phyloP scores from a whole-genome alignment of 371 early-diverging fungal genomes.

The Mucor irregularis region DNA sequence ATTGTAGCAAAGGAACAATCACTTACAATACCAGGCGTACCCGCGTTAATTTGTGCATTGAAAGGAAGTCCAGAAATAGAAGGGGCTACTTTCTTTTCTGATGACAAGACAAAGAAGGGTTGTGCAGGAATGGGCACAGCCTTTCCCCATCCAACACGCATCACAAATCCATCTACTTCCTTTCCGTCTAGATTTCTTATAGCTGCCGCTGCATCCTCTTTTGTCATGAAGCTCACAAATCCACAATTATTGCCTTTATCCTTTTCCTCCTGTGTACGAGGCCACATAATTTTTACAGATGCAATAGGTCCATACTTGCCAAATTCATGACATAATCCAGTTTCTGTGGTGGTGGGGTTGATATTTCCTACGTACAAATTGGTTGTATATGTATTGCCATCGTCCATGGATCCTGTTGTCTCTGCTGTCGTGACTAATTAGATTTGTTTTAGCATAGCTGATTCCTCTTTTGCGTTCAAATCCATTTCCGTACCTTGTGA shows the following conservation, averaged over 20 bases:
- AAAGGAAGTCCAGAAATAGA: constrained; percentile 66
- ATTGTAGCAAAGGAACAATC: neutral
- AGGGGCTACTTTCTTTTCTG: constrained; percentile 31
- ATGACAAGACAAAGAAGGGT: constrained; percentile 67
- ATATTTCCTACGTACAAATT: constrained; percentile 91
- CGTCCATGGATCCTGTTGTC: constrained; percentile 62
- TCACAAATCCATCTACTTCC: constrained; percentile 57
- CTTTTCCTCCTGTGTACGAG: constrained; percentile 82
- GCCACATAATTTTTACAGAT: constrained; percentile 96
- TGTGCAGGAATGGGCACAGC: constrained; percentile 76
- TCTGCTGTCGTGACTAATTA: neutral
- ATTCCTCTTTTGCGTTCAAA: no score
- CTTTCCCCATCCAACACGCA: constrained; percentile 91
- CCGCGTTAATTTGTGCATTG: constrained; percentile 59
- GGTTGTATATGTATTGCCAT: constrained; percentile 80
- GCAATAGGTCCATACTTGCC: constrained; percentile 86
- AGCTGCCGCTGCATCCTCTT: constrained; percentile 75
- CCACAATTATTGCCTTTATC: constrained; percentile 81
- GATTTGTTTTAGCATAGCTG: neutral
- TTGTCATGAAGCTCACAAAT: constrained; percentile 91
- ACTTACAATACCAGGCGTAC: constrained; percentile 20
- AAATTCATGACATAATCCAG: constrained; percentile 71
- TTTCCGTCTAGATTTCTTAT: constrained; percentile 74
- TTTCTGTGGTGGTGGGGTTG: constrained; percentile 50
- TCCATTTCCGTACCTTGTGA: neutral